Base-by-base conservation (phyloP, 2,329 filamentous ascomycete genomes). In the Celoporthe dispersa region DNA sequence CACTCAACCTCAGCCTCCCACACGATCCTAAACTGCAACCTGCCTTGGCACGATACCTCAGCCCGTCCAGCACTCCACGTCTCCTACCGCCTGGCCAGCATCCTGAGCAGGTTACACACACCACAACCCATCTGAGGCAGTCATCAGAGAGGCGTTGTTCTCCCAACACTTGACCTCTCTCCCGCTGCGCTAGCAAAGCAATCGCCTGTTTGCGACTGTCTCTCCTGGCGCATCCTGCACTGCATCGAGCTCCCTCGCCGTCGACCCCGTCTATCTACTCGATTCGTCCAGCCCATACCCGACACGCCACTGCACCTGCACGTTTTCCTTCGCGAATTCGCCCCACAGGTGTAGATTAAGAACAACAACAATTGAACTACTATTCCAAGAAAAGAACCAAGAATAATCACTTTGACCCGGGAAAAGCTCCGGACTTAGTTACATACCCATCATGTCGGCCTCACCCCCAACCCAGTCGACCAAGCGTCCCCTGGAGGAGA, bases 401-500 rank as follows among this genome's bases (percentile, higher is more conserved):
- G 83, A 83, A 82, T 78, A 80, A 82, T 80, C 76, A 80, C 79
- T 79, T 82, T 77, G 75, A 75, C 28, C 37, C 14, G 39, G 37
- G 39, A 61, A 62, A 22, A 35, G 19, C 31, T 67, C 19, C 19
- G 51, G 35, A 61, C 62, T 51, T 63, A 76, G 79, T 78, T 78
- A 78, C 77, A 79, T 78, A 79, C 77, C 75, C 82, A 88, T 81
- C 76, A 94, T 94, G 92, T 94, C 92, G 83, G 87, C 91, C 73
- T 94, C 88, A 74, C 89, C 88, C 39, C 82, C 85, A 73, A 91
- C 90, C 70, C 89, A 93, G 78, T 91, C 89, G 76, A 85, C 88
- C 73, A 99, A 99, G 88, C 94, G 96, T 78, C 96, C 96, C 72
- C 90, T 99, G 74, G 96, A 99, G 86, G 96, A 98, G 79, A 92